Percentiles rank a stretch among this genome's conserved stretches.
These are phyloP conservation scores for Phytophthora niederhauseri DNA, from an alignment of 352 stramenopile species.

Conservation along the genomic window DNA sequence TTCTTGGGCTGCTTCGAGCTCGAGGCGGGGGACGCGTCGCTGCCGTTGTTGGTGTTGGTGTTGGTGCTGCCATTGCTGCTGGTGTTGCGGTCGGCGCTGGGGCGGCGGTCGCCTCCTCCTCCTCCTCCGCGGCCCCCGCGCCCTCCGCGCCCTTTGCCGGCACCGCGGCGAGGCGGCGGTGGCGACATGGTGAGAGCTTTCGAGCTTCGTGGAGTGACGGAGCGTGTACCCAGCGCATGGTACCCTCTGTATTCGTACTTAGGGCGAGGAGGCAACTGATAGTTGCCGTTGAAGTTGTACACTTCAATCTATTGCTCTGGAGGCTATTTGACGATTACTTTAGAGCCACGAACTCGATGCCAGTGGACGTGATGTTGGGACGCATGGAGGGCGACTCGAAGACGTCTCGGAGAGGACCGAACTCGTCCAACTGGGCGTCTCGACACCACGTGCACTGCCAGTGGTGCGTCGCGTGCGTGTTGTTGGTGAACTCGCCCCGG, in stretches of 20 bases:
- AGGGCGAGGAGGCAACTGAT: background rate
- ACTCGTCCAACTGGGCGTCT: slow-evolving; percentile 37
- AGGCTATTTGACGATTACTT: background rate
- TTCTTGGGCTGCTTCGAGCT: slow-evolving; percentile 28
- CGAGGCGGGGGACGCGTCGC: slow-evolving; percentile 1
- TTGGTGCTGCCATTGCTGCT: slow-evolving; percentile 1
- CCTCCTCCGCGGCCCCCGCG: slow-evolving; percentile 27
- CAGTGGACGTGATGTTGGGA: slow-evolving; percentile 24
- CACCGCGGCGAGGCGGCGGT: slow-evolving; percentile 32
- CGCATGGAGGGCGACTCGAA: slow-evolving; percentile 20
- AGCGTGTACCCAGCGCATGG: background rate
- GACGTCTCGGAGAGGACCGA: slow-evolving; percentile 32
- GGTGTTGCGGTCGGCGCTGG: background rate
- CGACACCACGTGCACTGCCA: slow-evolving; percentile 70
- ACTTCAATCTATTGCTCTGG: too few species aligned
- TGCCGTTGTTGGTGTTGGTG: background rate
- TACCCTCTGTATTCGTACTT: background rate
- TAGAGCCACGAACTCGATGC: slow-evolving; percentile 18
- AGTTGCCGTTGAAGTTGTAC: too few species aligned
- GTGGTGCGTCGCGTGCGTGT: slow-evolving; percentile 53
- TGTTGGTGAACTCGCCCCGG: slow-evolving; percentile 49
- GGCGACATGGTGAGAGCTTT: slow-evolving; percentile 24
- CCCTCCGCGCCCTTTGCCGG: slow-evolving; percentile 36
- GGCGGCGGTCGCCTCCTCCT: slow-evolving; percentile 6
- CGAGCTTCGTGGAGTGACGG: too few species aligned